These are phyloP conservation scores for Carex sylvatica DNA, from an alignment of 202 grass and related monocot species.

Conservation along the genomic window DNA sequence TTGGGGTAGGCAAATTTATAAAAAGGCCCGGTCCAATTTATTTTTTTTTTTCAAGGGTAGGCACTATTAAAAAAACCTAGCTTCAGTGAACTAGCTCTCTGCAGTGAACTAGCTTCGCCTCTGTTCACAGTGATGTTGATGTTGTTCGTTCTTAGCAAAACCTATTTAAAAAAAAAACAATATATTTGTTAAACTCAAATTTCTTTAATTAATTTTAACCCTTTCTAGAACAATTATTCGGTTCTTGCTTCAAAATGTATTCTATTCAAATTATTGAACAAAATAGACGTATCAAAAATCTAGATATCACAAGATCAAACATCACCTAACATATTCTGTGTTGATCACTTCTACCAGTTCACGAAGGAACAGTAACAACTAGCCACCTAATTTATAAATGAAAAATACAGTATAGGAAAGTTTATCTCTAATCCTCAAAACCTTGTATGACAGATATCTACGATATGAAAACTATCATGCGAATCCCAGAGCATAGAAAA, in stretches of 20 bases:
- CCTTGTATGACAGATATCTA: neutral
- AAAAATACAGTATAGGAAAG: neutral
- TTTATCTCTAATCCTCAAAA: neutral
- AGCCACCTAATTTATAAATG: neutral
- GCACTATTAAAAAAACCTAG: no score
- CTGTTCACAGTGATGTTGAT: slow-evolving; percentile 97
- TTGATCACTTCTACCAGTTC: neutral
- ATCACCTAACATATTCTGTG: no score
- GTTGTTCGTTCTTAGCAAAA: slow-evolving; percentile 96
- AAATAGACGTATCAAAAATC: no score
- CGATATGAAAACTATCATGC: neutral
- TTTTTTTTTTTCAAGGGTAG: no score
- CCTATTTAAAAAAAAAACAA: slow-evolving; percentile 38
- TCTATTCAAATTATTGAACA: no score
- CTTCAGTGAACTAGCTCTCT: no score
- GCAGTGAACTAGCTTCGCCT: no score
- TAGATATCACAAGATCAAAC: no score
- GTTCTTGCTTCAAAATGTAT: neutral
- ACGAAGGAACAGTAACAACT: neutral
- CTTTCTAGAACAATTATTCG: neutral
- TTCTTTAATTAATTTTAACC: neutral
- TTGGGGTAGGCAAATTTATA: no score
- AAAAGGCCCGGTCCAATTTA: no score
- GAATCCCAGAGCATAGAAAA: neutral
- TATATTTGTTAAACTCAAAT: neutral